Evolutionary conservation across 2,329 filamentous ascomycete species (phyloP).

Genomic region (Chrysosporium keratinophilum): DNA sequence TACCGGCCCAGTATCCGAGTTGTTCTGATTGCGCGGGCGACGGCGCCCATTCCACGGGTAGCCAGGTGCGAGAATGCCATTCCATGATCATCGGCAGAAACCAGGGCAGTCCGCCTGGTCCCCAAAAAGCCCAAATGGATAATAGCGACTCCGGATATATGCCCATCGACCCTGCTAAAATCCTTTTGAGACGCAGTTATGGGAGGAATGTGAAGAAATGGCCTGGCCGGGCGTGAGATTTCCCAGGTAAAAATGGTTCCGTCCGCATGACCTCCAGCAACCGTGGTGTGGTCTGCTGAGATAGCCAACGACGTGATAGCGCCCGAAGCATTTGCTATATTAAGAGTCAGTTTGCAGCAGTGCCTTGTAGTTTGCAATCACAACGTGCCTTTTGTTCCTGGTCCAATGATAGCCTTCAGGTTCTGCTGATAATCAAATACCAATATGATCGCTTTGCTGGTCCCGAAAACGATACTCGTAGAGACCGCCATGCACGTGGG

Average conservation of each 20-base stretch:
- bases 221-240: slow-evolving; percentile 65
- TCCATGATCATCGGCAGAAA: slow-evolving; percentile 85
- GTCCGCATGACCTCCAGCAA: slow-evolving; percentile 79
- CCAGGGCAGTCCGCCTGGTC: slow-evolving; percentile 82
- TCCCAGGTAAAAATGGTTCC: slow-evolving; percentile 98
- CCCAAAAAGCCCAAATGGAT: slow-evolving; percentile 92
- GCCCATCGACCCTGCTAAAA: slow-evolving; percentile 64
- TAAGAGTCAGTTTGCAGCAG: slow-evolving; percentile 3
- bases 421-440: slow-evolving; percentile 97
- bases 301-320: slow-evolving; percentile 77
- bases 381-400: slow-evolving; percentile 69
- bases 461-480: slow-evolving; percentile 79
- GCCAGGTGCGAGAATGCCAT: slow-evolving; percentile 99
- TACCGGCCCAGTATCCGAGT: slow-evolving; percentile 86
- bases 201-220: slow-evolving; percentile 78
- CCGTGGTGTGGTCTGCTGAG: slow-evolving; percentile 84
- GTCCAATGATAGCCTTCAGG: slow-evolving; percentile 84
- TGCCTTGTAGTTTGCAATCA: background rate
- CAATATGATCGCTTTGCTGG: slow-evolving; percentile 85
- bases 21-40: slow-evolving; percentile 78
- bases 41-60: slow-evolving; percentile 74
- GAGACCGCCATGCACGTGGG: slow-evolving; percentile 85
- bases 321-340: slow-evolving; percentile 74
- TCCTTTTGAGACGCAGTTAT: slow-evolving; percentile 56
- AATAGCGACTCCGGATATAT: slow-evolving; percentile 65